Conservation (phyloP, 345 rosid species). For the Draba incana region DNA sequence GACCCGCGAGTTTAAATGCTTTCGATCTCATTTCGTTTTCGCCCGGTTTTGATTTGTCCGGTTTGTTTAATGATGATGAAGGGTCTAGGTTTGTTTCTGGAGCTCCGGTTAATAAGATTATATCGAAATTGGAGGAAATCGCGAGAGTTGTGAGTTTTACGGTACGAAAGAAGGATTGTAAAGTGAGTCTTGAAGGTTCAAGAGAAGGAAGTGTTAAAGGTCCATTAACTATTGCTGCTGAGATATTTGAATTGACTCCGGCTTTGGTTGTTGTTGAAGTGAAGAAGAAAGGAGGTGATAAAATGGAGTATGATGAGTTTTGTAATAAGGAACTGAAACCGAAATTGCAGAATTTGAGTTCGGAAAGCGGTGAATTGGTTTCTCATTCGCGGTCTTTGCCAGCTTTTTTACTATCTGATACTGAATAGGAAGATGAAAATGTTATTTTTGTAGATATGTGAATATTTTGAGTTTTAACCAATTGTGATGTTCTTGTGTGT, state of each 20-base stretch:
- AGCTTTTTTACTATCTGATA: slow-evolving; percentile 60
- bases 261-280: slow-evolving; percentile 80
- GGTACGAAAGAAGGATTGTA: slow-evolving; percentile 71
- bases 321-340: slow-evolving; percentile 77
- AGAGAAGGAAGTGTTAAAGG: slow-evolving; percentile 65
- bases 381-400: slow-evolving; percentile 31
- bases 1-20: slow-evolving; percentile 74
- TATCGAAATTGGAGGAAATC: slow-evolving; percentile 72
- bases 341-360: slow-evolving; percentile 61
- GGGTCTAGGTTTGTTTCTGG: slow-evolving; percentile 64
- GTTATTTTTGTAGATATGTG: no score
- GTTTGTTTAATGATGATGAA: slow-evolving; percentile 71
- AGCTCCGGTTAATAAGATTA: slow-evolving; percentile 61
- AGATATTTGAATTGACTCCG: slow-evolving; percentile 71
- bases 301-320: slow-evolving; percentile 80
- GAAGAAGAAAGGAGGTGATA: slow-evolving; percentile 91
- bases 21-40: slow-evolving; percentile 73
- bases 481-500: no score
- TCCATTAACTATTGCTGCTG: slow-evolving; percentile 61
- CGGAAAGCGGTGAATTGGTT: slow-evolving; percentile 45
- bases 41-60: slow-evolving; percentile 66
- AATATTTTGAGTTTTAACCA: no score
- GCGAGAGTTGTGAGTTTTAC: slow-evolving; percentile 66
- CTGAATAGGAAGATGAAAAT: slow-evolving; percentile 43
- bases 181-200: slow-evolving; percentile 72